Base-by-base conservation (phyloP, 78 protist species). In the Dictyostelium firmibasis region DNA sequence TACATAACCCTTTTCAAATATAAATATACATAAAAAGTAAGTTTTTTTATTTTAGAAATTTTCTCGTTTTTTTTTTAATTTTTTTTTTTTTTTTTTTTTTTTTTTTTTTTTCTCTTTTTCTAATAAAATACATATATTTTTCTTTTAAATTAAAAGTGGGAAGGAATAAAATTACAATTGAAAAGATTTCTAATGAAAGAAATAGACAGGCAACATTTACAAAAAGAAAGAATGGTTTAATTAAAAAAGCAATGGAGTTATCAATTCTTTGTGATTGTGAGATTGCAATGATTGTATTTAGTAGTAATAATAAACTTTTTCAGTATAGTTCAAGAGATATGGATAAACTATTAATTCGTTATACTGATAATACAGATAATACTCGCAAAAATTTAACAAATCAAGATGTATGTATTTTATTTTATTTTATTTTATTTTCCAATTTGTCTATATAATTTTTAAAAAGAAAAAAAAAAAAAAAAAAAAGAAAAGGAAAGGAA, bases 171-270 rank as follows among this genome's bases (percentile, higher is more conserved):
- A 95, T 95, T 33, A 85, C 72, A 31, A 95, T 95, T n/a, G 91
- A 95, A 85, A 87, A 91, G 43, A 95, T 95, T 83, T 16, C 81
- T 27, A 95, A 95, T 88, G 97, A 95, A 76, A 83, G 97, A 50
- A 95, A 95, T 70, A 64, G 97, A 77, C 97, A 95, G 76, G 97
- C 97, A 60, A 95, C 98, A 36, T 98, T 97, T 83, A 84, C 85
- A 60, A 98, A 98, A 84, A 74, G 99, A 35, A 98, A 98, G 86
- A 83, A 69, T 43, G 99, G 99, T 11, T 75, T 98, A 35, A 60
- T 97, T 14, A 98, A 98, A 67, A 98, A 98, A 85, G 99, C 99
- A 64, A 91, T 96, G 88, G 99, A 98, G 70, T 81, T 98, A 8
- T 85, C 97, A 31, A 85, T 96, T 47, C 82, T 98, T 16, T 97